Conservation (phyloP, 768 basidiomycete genomes). For the Royoungia palumana region DNA sequence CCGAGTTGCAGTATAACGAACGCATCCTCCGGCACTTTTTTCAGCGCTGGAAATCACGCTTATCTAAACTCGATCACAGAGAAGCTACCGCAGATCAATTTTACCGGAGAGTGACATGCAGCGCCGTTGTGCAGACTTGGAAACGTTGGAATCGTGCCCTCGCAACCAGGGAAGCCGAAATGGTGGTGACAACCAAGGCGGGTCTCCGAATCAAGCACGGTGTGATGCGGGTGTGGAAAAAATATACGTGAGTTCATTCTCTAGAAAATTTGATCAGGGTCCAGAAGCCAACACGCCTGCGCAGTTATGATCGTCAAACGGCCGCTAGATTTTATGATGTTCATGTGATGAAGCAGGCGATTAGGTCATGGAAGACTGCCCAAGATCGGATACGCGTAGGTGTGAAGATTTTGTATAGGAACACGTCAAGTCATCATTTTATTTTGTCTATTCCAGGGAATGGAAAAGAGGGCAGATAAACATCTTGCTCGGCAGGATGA, state of each 20-base stretch:
- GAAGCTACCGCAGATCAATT: conserved; percentile 52
- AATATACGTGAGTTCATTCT: conserved; percentile 44
- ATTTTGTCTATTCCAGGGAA: conserved; percentile 46
- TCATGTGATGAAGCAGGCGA: conserved; percentile 41
- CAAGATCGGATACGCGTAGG: conserved; percentile 50
- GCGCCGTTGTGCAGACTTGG: conserved; percentile 44
- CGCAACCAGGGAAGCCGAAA: conserved; percentile 45
- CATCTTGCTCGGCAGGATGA: conserved; percentile 55
- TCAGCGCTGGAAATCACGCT: conserved; percentile 49
- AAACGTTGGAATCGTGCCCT: conserved; percentile 52
- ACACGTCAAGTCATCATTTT: conserved; percentile 9
- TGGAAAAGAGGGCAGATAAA: conserved; percentile 56
- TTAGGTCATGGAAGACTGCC: conserved; percentile 56
- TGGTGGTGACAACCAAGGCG: conserved; percentile 40
- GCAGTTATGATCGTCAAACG: conserved; percentile 42
- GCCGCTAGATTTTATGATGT: conserved; percentile 44
- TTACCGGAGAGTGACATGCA: conserved; percentile 36
- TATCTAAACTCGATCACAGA: conserved; percentile 40
- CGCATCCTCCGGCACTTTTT: conserved; percentile 44
- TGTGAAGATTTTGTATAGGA: conserved; percentile 3
- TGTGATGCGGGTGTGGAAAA: conserved; percentile 56
- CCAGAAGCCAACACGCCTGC: conserved; percentile 3
- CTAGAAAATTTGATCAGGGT: background rate
- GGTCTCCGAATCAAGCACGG: conserved; percentile 47
- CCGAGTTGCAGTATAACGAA: conserved; percentile 49